A percentile compares a stretch with the other conserved stretches of the same genome.
Evolutionary conservation across 2,329 filamentous ascomycete genomes (phyloP).

Genomic region (Ilyonectria robusta): DNA sequence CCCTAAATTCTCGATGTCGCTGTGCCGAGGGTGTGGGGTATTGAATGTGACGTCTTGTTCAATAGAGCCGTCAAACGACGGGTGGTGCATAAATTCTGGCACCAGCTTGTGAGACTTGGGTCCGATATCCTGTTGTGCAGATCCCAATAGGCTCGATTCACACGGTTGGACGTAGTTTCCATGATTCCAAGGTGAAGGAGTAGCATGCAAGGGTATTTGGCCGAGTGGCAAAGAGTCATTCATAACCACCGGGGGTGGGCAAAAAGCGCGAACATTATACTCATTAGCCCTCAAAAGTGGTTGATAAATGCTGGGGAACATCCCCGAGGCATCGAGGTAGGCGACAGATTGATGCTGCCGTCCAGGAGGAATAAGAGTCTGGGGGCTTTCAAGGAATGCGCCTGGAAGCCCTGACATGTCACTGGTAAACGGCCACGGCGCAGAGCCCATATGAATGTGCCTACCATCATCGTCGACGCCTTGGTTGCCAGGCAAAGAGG

Average conservation of each 20-base stretch:
- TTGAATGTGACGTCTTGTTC: slow-evolving; percentile 29
- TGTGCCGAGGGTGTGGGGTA: slow-evolving; percentile 1
- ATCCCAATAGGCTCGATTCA: slow-evolving; percentile 23
- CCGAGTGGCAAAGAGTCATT: slow-evolving; percentile 51
- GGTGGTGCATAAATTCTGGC: slow-evolving; percentile 26
- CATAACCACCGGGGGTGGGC: slow-evolving; percentile 52
- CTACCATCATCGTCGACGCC: slow-evolving; percentile 33
- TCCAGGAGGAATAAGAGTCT: slow-evolving; percentile 26
- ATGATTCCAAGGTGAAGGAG: slow-evolving; percentile 39
- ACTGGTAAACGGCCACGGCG: slow-evolving; percentile 35
- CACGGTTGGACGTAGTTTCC: slow-evolving; percentile 25
- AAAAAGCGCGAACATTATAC: slow-evolving; percentile 56
- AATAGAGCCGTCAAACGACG: slow-evolving; percentile 30
- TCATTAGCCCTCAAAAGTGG: slow-evolving; percentile 54
- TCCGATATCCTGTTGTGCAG: slow-evolving; percentile 33
- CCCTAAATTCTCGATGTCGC: background rate
- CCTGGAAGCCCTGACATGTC: slow-evolving; percentile 32
- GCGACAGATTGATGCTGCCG: slow-evolving; percentile 33
- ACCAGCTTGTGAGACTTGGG: slow-evolving; percentile 28
- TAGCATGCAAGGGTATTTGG: slow-evolving; percentile 46
- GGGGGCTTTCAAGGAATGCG: slow-evolving; percentile 31
- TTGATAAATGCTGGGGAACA: slow-evolving; percentile 46
- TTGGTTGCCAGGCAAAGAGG: slow-evolving; percentile 31
- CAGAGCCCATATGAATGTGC: slow-evolving; percentile 25
- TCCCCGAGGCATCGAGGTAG: slow-evolving; percentile 35